A percentile compares a stretch with the other conserved stretches of the same genome.
These are phyloP conservation scores for Globisporangium polare DNA, from an alignment of 352 stramenopile species.

Conservation along the genomic window DNA sequence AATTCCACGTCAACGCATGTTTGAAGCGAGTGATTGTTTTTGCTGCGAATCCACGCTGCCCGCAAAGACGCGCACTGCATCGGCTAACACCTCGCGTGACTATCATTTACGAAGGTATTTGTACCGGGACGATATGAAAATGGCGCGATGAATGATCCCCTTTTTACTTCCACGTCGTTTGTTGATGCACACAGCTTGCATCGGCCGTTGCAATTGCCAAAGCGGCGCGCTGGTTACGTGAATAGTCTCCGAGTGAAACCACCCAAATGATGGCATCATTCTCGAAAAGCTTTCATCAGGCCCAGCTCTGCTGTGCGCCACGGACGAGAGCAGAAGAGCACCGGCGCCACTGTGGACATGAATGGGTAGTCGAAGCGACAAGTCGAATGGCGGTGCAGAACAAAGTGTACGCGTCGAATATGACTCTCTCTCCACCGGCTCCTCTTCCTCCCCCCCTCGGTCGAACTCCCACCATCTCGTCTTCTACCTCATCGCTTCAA, in stretches of 20 bases:
- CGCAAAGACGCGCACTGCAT: neutral
- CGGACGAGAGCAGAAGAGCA: neutral
- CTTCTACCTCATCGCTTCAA: neutral
- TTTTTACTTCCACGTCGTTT: neutral
- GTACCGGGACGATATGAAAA: neutral
- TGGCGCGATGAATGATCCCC: neutral
- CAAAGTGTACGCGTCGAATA: conserved; percentile 12
- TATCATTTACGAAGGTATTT: neutral
- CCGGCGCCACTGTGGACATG: neutral
- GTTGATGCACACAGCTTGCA: neutral
- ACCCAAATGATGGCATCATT: neutral
- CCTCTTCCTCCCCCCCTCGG: neutral
- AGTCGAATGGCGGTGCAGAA: conserved; percentile 10
- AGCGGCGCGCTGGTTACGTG: neutral
- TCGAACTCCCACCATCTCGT: neutral
- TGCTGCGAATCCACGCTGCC: no score
- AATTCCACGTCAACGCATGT: no score
- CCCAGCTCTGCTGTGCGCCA: neutral
- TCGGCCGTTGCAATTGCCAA: neutral
- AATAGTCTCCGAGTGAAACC: conserved; percentile 2
- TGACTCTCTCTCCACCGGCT: neutral
- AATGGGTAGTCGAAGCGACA: neutral
- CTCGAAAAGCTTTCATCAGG: neutral
- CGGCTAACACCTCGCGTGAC: neutral
- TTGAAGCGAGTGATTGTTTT: no score